Evolutionary conservation across 495 filamentous ascomycete species (phyloP), one percentile per base, ranked within the genome.

Genomic region (Penicillium manginii): DNA sequence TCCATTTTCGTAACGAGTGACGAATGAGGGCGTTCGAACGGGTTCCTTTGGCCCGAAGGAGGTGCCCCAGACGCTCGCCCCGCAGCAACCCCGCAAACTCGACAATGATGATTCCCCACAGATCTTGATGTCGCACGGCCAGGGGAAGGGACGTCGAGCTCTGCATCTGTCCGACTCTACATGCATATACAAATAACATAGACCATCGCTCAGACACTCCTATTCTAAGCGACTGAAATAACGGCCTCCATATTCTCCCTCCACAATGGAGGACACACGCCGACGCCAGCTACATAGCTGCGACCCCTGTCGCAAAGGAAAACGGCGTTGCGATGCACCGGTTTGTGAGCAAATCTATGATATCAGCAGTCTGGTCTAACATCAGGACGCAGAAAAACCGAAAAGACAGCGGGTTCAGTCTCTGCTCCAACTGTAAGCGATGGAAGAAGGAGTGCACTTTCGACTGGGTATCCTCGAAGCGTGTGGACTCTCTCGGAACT

Each of bases 241-340:
- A 39, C 35, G 35, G 35, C 15, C 35, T 6, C 4, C 35, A 39
- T 39, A 39, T 39, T n/a, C 3, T n/a, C 35, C 5, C 12, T n/a
- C 4, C 19, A 11, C 2, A 19, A 47, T 47, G 45, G 45, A 47
- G 10, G 21, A 47, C 39, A 26, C 53, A n/a, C 61, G 64, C 22
- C 58, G 63, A 52, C 68, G 72, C 23, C 77, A 80, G 10, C 45
- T 47, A 43, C 70, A 70, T 46, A 76, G 73, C 52, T 80, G 77
- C 50, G 77, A 80, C 50, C 76, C 73, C 50, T 80, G 77, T 50
- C 66, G 77, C 21, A 79, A 76, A 51, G 73, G 74, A 11, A 78
- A 77, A 56, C 61, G 72, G 55, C 73, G 70, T 19, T 80, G 77
- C 52, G 74, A 80, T 60, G 77, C 62, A 51, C 61, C 61, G 56